These are phyloP conservation scores for Globisporangium echinulatum DNA, from an alignment of 352 stramenopile species.

Conservation along the genomic window DNA sequence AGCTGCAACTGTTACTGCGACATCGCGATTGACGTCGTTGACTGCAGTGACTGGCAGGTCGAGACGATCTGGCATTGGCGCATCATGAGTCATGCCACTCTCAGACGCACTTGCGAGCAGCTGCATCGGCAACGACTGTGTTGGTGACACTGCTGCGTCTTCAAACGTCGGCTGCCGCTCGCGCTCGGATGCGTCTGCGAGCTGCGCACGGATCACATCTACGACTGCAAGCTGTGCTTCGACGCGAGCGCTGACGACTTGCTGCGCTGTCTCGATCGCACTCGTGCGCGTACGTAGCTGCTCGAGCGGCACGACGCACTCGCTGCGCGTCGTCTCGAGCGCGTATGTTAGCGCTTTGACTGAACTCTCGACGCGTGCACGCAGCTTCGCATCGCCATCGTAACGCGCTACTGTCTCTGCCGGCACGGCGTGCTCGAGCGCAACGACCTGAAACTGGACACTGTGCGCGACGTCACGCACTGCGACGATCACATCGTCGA, in stretches of 20 bases:
- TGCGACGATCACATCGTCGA: conserved; percentile 24
- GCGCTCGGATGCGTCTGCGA: conserved; percentile 7
- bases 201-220: conserved; percentile 21
- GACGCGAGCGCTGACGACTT: conserved; percentile 9
- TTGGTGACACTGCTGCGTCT: background rate
- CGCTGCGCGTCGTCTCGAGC: conserved; percentile 23
- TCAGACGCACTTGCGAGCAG: background rate
- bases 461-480: conserved; percentile 23
- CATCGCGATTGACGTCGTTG: background rate
- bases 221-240: conserved; percentile 19
- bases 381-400: conserved; percentile 49
- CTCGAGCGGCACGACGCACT: conserved; percentile 18
- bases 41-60: background rate
- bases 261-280: conserved; percentile 23
- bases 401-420: conserved; percentile 59
- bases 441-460: conserved; percentile 39
- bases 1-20: background rate
- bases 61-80: background rate
- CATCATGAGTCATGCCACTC: no score
- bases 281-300: conserved; percentile 20
- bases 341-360: conserved; percentile 27
- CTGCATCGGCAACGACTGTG: background rate
- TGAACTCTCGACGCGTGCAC: conserved; percentile 30
- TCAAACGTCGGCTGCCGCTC: background rate
- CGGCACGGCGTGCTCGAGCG: conserved; percentile 54